Conservation (phyloP, 495 filamentous ascomycete species). For the Penicillium ochrochloron region DNA sequence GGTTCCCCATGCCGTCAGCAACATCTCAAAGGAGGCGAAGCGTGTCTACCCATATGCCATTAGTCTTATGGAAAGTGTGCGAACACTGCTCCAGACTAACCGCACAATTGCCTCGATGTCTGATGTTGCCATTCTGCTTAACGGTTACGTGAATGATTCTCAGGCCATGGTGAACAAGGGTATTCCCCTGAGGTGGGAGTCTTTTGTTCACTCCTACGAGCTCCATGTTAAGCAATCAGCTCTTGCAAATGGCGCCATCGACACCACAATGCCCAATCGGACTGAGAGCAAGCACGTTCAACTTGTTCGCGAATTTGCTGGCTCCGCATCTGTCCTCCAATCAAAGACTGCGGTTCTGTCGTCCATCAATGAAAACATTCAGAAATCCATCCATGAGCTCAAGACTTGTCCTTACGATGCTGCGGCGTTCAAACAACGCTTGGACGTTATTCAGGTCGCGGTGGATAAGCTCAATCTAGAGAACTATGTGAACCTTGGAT, state of each 20-base stretch:
- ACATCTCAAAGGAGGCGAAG: slow-evolving; percentile 94
- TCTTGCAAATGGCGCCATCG: slow-evolving; percentile 61
- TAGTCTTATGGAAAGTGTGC: slow-evolving; percentile 95
- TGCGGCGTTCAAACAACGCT: slow-evolving; percentile 72
- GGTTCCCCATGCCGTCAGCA: slow-evolving; percentile 91
- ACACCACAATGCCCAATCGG: slow-evolving; percentile 58
- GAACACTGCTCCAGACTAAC: slow-evolving; percentile 85
- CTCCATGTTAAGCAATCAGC: slow-evolving; percentile 77
- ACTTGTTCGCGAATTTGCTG: slow-evolving; percentile 91
- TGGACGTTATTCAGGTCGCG: slow-evolving; percentile 82
- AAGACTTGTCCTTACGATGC: slow-evolving; percentile 81
- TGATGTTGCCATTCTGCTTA: slow-evolving; percentile 82
- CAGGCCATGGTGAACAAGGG: slow-evolving; percentile 82
- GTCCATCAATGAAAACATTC: slow-evolving; percentile 78
- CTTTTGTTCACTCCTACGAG: slow-evolving; percentile 95
- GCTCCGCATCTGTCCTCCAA: slow-evolving; percentile 82
- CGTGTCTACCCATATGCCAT: slow-evolving; percentile 97
- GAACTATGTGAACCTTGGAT: slow-evolving; percentile 86
- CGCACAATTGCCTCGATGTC: slow-evolving; percentile 80
- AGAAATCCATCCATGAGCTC: slow-evolving; percentile 81
- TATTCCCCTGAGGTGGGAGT: slow-evolving; percentile 90
- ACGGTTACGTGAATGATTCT: slow-evolving; percentile 87
- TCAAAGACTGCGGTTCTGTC: slow-evolving; percentile 78
- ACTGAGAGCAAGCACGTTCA: slow-evolving; percentile 92
- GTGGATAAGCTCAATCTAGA: slow-evolving; percentile 96